Evolutionary conservation across 495 filamentous ascomycete genomes (phyloP).

Genomic region (Neurospora sp.): DNA sequence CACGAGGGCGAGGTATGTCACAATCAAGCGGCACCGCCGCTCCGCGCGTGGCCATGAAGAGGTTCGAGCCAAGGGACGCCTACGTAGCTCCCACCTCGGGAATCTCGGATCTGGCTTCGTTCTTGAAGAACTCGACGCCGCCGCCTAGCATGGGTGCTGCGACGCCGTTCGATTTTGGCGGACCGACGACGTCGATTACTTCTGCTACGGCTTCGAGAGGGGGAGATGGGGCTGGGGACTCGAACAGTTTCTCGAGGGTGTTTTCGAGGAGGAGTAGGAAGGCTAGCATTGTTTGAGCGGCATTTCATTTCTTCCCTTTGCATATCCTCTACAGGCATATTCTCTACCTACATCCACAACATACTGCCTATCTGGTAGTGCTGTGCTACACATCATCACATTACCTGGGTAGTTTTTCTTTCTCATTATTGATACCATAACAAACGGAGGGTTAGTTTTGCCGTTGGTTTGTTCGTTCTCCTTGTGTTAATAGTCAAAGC

Average conservation of each 20-base stretch:
- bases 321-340: too few relatives aligned
- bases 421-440: background rate
- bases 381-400: background rate
- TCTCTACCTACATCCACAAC: too few relatives aligned
- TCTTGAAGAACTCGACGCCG: constrained; percentile 68
- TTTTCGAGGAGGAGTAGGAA: constrained; percentile 18
- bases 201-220: background rate
- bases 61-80: constrained; percentile 43
- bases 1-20: background rate
- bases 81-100: constrained; percentile 27
- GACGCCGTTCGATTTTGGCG: background rate
- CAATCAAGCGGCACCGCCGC: background rate
- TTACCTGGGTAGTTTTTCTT: background rate
- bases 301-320: background rate
- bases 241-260: constrained; percentile 8
- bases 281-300: constrained; percentile 12
- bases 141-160: constrained; percentile 31
- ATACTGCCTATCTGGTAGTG: too few relatives aligned
- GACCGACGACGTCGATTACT: background rate
- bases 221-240: background rate
- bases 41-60: constrained; percentile 39
- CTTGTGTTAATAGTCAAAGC: background rate
- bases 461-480: background rate
- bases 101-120: constrained; percentile 70
- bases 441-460: background rate